Evolutionary conservation across 2,329 filamentous ascomycete species (phyloP).

Genomic region (Plenodomus lindquistii): DNA sequence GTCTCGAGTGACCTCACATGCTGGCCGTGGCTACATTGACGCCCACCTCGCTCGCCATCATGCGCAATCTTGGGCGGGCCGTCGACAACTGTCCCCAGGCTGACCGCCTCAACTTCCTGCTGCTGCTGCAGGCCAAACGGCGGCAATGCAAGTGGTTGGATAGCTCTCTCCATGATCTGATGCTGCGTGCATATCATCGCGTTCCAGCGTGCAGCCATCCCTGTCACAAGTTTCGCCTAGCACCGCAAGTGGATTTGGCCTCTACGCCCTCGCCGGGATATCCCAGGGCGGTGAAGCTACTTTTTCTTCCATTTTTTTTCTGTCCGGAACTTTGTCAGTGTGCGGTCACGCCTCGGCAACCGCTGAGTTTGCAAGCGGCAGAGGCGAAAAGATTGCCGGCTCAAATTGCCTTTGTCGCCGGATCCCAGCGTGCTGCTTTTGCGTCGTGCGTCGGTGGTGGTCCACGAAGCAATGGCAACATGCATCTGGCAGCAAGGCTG

Average conservation of each 20-base stretch:
- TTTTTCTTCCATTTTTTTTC: constrained; percentile 28
- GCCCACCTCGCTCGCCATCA: neutral
- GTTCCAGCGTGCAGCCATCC: constrained; percentile 30
- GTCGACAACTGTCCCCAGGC: constrained; percentile 21
- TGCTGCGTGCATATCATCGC: constrained; percentile 39
- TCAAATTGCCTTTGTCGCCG: neutral
- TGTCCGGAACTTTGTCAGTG: constrained; percentile 13
- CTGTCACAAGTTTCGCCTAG: constrained; percentile 26
- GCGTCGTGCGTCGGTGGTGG: no score
- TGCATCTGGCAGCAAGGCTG: neutral
- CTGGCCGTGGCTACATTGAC: constrained; percentile 6
- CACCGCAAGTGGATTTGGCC: constrained; percentile 34
- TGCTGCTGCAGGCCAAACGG: constrained; percentile 20
- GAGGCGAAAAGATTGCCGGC: neutral
- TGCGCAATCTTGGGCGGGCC: constrained; percentile 20
- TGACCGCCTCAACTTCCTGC: constrained; percentile 35
- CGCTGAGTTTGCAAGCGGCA: constrained; percentile 1
- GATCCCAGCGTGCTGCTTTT: neutral
- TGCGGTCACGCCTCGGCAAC: constrained; percentile 21
- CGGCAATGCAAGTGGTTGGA: constrained; percentile 19
- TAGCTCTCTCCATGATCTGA: constrained; percentile 32
- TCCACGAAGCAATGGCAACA: neutral
- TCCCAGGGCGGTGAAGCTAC: constrained; percentile 37
- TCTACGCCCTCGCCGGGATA: constrained; percentile 28
- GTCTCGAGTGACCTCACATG: constrained; percentile 21